Conservation (phyloP, 495 filamentous ascomycete genomes). For the Bacidia gigantensis region DNA sequence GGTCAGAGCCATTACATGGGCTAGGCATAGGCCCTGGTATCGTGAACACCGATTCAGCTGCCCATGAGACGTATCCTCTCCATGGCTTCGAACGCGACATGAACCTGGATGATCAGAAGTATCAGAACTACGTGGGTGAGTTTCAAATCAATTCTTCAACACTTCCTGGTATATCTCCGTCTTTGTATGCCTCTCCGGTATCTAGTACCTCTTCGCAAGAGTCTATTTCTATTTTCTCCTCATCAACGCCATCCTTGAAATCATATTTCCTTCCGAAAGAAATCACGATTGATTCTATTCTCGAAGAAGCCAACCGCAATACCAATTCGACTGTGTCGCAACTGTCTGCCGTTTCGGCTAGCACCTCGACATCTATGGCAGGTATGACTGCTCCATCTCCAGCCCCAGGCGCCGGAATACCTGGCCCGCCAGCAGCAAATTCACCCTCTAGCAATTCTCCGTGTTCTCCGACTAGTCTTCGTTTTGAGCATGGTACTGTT, state of each 20-base stretch:
- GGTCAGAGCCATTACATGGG: constrained; percentile 45
- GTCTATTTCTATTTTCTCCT: background rate
- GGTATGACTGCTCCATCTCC: background rate
- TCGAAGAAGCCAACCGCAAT: constrained; percentile 20
- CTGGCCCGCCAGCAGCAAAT: background rate
- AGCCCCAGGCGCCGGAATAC: background rate
- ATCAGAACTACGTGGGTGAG: constrained; percentile 68
- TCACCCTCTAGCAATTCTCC: background rate
- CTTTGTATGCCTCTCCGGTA: constrained; percentile 12
- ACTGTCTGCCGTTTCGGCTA: background rate
- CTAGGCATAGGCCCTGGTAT: constrained; percentile 55
- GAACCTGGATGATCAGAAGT: constrained; percentile 45
- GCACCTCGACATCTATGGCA: background rate
- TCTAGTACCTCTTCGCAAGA: constrained; percentile 19
- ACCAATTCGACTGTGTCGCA: background rate
- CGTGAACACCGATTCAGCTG: constrained; percentile 46
- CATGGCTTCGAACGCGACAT: constrained; percentile 42
- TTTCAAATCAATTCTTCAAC: constrained; percentile 30
- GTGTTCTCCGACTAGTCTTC: background rate
- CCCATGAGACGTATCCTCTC: constrained; percentile 24
- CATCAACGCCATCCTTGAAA: background rate
- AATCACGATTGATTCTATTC: constrained; percentile 20
- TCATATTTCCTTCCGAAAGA: constrained; percentile 16
- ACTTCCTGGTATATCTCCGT: background rate
- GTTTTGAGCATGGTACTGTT: background rate